A percentile compares a stretch with the other conserved stretches of the same genome.
These are phyloP conservation scores for Gossypium sturtianum DNA, from an alignment of 345 rosid species.

Conservation along the genomic window DNA sequence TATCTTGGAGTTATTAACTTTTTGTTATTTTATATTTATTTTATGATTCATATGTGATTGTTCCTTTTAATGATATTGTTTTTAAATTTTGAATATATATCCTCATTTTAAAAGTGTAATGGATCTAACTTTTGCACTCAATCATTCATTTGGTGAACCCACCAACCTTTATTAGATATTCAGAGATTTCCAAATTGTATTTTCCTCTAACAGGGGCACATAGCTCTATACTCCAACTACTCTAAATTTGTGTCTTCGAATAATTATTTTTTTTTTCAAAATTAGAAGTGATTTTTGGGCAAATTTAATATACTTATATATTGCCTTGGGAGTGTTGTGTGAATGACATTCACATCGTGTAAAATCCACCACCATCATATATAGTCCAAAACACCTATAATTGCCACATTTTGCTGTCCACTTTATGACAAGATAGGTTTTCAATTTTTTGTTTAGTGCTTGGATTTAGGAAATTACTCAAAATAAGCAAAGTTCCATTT, in stretches of 20 bases:
- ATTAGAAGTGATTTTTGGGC: too few species aligned
- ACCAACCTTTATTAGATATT: slow-evolving; percentile 21
- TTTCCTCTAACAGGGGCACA: slow-evolving; percentile 12
- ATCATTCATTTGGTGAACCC: neutral
- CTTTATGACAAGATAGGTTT: neutral
- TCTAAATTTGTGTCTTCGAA: neutral
- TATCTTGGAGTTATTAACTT: neutral
- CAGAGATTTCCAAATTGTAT: slow-evolving; percentile 1
- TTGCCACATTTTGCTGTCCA: neutral
- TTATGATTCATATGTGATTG: too few species aligned
- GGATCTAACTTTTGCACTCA: fast-evolving
- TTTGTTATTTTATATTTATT: too few species aligned
- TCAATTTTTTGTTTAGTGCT: neutral
- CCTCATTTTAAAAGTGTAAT: too few species aligned
- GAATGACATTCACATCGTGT: neutral
- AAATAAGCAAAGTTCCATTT: neutral
- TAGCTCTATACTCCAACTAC: neutral
- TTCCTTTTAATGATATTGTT: fast-evolving
- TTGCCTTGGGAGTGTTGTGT: neutral
- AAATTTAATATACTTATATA: neutral
- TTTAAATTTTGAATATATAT: too few species aligned
- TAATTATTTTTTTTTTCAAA: neutral
- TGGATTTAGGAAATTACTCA: neutral
- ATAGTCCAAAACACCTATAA: slow-evolving; percentile 1
- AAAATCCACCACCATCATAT: neutral